Percentiles rank a stretch among this genome's conserved stretches.
Evolutionary conservation across 495 filamentous ascomycete species (phyloP).

Genomic region (Neurospora sublineolata): DNA sequence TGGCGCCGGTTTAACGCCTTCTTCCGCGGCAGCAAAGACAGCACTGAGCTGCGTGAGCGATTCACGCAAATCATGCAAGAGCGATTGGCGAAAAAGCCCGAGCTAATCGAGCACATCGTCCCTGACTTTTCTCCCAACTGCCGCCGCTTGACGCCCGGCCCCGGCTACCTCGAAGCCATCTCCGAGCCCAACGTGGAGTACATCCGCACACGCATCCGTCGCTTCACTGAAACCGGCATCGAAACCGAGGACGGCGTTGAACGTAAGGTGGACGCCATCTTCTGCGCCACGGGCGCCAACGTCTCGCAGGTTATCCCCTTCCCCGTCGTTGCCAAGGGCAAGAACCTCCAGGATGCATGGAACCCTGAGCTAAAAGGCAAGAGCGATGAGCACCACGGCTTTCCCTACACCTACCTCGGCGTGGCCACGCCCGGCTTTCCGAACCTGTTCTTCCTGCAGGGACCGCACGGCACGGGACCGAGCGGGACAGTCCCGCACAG

Average conservation of each 20-base stretch:
- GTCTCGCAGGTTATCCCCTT: conserved; percentile 47
- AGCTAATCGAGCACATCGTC: conserved; percentile 42
- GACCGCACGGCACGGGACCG: conserved; percentile 43
- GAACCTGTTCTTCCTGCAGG: conserved; percentile 50
- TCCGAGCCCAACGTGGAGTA: conserved; percentile 51
- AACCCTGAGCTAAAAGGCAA: conserved; percentile 4
- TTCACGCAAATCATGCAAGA: conserved; percentile 43
- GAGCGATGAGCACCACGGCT: conserved; percentile 38
- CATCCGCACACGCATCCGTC: conserved; percentile 43
- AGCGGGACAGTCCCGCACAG: conserved; percentile 42
- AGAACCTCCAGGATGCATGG: conserved; percentile 40
- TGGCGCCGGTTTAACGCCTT: conserved; percentile 45
- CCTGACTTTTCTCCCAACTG: conserved; percentile 59
- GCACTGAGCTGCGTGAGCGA: conserved; percentile 33
- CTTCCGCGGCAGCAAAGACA: conserved; percentile 43
- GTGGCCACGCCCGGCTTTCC: conserved; percentile 52
- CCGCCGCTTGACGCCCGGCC: conserved; percentile 58
- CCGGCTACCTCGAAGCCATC: conserved; percentile 61
- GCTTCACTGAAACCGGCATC: conserved; percentile 46
- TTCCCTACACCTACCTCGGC: conserved; percentile 55
- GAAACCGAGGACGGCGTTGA: conserved; percentile 40
- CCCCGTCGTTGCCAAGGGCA: conserved; percentile 39
- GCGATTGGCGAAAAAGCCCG: conserved; percentile 41
- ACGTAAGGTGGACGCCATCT: conserved; percentile 44
- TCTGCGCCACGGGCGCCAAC: conserved; percentile 62